These are phyloP conservation scores for Skeletonema potamos DNA, from an alignment of 108 stramenopile species.

Conservation along the genomic window DNA sequence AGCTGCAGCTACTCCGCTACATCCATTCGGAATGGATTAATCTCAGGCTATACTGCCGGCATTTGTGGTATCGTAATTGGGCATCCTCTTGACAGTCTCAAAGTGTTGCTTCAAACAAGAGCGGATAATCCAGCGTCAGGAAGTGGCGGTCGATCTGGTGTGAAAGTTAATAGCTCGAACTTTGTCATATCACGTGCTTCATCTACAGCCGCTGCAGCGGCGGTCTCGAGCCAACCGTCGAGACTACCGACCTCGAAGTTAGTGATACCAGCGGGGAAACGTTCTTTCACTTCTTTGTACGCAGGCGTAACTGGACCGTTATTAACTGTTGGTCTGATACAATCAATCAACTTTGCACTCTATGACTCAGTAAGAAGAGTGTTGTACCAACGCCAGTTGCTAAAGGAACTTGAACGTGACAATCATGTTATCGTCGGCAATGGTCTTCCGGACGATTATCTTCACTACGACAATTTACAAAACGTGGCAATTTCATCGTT, in stretches of 20 bases:
- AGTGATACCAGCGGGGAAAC: slow-evolving; percentile 29
- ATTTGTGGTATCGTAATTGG: slow-evolving; percentile 52
- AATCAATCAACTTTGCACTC: slow-evolving; percentile 69
- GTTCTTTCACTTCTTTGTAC: slow-evolving; percentile 57
- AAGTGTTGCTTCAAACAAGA: slow-evolving; percentile 62
- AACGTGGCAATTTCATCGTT: slow-evolving; percentile 65
- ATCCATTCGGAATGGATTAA: slow-evolving; percentile 19
- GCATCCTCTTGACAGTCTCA: slow-evolving; percentile 63
- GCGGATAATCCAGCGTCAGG: slow-evolving; percentile 2
- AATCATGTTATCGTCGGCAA: not conserved
- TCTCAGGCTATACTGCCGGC: slow-evolving; percentile 65
- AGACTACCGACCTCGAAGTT: not conserved
- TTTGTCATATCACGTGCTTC: slow-evolving; percentile 2
- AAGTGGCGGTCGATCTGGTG: not conserved
- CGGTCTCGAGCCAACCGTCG: not conserved
- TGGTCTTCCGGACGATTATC: slow-evolving; percentile 42
- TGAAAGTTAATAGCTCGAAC: slow-evolving; percentile 9
- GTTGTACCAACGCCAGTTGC: slow-evolving; percentile 41
- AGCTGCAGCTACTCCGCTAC: slow-evolving; percentile 1
- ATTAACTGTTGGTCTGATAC: slow-evolving; percentile 65
- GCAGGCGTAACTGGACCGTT: slow-evolving; percentile 67
- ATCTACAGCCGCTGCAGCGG: slow-evolving; percentile 2
- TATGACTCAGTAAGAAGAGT: slow-evolving; percentile 68
- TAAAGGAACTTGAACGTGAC: slow-evolving; percentile 22
- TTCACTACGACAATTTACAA: slow-evolving; percentile 51